A percentile compares a stretch with the other conserved stretches of the same genome.
These are phyloP conservation scores for Moesziomyces parantarcticus DNA, from an alignment of 1,284 basidiomycete genomes.

Conservation along the genomic window DNA sequence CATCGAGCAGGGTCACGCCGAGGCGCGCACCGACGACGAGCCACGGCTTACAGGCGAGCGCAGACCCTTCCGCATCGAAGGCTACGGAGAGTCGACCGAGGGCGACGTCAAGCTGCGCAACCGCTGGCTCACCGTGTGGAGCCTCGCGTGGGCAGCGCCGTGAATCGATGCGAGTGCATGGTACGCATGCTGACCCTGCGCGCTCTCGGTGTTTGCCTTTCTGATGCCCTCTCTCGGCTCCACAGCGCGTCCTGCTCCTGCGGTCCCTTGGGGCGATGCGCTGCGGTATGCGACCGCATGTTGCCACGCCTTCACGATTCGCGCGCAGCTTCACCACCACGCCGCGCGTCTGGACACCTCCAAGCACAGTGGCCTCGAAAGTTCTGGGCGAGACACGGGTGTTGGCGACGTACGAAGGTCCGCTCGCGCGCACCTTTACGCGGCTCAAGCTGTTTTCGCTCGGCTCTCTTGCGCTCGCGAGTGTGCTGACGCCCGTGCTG, in stretches of 20 bases:
- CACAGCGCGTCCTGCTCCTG: too few species aligned
- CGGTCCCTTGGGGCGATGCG: too few species aligned
- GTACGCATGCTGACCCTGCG: neutral
- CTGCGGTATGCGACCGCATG: neutral
- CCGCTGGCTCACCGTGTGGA: constrained; percentile 52
- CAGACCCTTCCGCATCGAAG: constrained; percentile 34
- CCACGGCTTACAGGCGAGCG: constrained; percentile 37
- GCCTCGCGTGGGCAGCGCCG: constrained; percentile 25
- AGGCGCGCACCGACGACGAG: constrained; percentile 13
- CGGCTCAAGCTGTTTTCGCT: constrained; percentile 85
- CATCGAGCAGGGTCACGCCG: constrained; percentile 15
- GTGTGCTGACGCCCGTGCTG: constrained; percentile 79
- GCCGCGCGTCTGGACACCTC: too few species aligned
- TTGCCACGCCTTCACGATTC: neutral
- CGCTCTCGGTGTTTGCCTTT: constrained; percentile 16
- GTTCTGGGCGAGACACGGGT: neutral
- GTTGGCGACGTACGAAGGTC: constrained; percentile 71
- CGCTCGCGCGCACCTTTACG: constrained; percentile 78
- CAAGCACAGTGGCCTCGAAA: neutral
- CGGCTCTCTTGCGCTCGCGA: constrained; percentile 79
- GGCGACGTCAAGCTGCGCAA: constrained; percentile 46
- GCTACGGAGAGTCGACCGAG: constrained; percentile 33
- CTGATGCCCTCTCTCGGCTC: too few species aligned
- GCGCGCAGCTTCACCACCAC: constrained; percentile 10
- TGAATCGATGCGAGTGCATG: constrained; percentile 2